phyloP scores from a whole-genome alignment of 1,139 yeast genomes.

The Protomyces inundatus region DNA sequence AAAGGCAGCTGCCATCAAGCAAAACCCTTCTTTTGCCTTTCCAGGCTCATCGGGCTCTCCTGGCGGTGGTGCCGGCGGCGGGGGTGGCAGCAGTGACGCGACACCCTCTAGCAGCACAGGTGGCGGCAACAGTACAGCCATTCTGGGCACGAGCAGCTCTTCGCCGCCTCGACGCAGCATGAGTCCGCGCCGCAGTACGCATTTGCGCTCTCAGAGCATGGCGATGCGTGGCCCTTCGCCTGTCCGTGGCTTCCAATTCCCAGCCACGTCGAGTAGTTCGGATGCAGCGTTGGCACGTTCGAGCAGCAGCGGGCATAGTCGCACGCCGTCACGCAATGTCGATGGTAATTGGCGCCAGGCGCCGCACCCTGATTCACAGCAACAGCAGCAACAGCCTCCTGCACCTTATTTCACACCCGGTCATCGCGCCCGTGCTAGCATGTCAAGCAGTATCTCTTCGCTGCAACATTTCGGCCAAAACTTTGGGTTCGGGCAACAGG shows the following conservation, averaged over 20 bases:
- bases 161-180: slow-evolving; percentile 25
- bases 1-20: slow-evolving; percentile 61
- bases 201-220: slow-evolving; percentile 33
- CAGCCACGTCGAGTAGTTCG: slow-evolving; percentile 46
- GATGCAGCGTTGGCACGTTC: slow-evolving; percentile 32
- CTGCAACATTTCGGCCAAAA: slow-evolving; percentile 27
- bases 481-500: slow-evolving; percentile 30
- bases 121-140: not conserved
- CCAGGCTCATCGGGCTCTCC: slow-evolving; percentile 26
- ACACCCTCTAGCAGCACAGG: slow-evolving; percentile 7
- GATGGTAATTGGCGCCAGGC: slow-evolving; percentile 42
- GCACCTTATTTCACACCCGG: slow-evolving; percentile 60
- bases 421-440: slow-evolving; percentile 68
- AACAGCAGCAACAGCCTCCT: slow-evolving; percentile 36
- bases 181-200: slow-evolving; percentile 23
- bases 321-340: slow-evolving; percentile 55
- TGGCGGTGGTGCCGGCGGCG: slow-evolving; percentile 9
- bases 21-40: slow-evolving; percentile 30
- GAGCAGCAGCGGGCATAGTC: slow-evolving; percentile 45
- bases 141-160: slow-evolving; percentile 2
- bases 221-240: slow-evolving; percentile 36
- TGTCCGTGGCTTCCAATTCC: slow-evolving; percentile 31
- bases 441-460: slow-evolving; percentile 50
- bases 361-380: slow-evolving; percentile 33
- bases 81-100: not conserved